Conservation (phyloP, 495 filamentous ascomycete species). For the Chaetomidium leptoderma region DNA sequence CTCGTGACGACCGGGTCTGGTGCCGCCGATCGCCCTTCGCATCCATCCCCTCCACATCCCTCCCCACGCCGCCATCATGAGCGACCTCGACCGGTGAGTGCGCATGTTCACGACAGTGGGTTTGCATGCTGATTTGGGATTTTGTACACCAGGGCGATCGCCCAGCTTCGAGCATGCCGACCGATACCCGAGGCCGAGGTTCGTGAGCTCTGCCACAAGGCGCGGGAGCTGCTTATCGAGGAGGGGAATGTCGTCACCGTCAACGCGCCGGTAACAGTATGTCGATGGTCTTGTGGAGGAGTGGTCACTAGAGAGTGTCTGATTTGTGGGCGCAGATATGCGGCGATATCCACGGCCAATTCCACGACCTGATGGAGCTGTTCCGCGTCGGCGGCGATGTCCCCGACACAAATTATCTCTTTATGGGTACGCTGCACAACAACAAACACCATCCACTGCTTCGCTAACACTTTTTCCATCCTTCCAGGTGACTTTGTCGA, state of each 20-base stretch:
- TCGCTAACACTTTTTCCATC: no score
- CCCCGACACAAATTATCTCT: slow-evolving; percentile 96
- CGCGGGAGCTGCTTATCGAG: slow-evolving; percentile 91
- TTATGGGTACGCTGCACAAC: slow-evolving; percentile 63
- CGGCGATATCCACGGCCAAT: slow-evolving; percentile 97
- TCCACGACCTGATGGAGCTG: slow-evolving; percentile 97
- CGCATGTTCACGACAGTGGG: not conserved
- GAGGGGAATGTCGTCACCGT: slow-evolving; percentile 97
- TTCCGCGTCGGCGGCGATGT: slow-evolving; percentile 94
- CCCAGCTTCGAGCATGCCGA: slow-evolving; percentile 88
- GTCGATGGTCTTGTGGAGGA: not conserved
- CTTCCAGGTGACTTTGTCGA: slow-evolving; percentile 86
- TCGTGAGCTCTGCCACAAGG: slow-evolving; percentile 95
- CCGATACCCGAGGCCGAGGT: slow-evolving; percentile 95
- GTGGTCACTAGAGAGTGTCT: not conserved
- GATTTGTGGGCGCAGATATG: slow-evolving; percentile 61
- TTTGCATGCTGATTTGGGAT: not conserved
- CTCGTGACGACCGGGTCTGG: not conserved
- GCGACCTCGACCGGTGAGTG: slow-evolving; percentile 32
- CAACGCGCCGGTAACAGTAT: slow-evolving; percentile 86
- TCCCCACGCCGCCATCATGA: slow-evolving; percentile 20
- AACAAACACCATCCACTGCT: not conserved
- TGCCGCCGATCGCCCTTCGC: not conserved
- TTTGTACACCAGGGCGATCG: slow-evolving; percentile 65
- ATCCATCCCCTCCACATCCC: not conserved